Evolutionary conservation across 1,284 basidiomycete genomes (phyloP).

Genomic region (Tranzscheliella williamsii): DNA sequence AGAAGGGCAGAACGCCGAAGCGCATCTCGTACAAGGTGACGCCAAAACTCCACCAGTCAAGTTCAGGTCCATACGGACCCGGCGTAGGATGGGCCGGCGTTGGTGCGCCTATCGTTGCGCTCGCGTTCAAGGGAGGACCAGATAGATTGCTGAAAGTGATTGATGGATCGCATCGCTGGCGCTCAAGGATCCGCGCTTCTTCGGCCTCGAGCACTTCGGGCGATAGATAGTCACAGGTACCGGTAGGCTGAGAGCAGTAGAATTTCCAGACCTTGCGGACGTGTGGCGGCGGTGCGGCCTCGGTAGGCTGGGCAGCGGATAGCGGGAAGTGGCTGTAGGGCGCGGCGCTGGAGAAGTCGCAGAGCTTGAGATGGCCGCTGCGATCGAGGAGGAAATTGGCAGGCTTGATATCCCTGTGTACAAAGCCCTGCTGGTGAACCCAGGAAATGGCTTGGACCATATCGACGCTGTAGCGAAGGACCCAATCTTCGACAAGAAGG

Average conservation of each 20-base stretch:
- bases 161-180: conserved; percentile 15
- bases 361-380: conserved; percentile 56
- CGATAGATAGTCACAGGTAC: conserved; percentile 59
- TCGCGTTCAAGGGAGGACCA: neutral
- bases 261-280: conserved; percentile 46
- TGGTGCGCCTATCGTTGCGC: neutral
- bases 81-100: conserved; percentile 18
- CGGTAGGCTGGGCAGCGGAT: neutral
- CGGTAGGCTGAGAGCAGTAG: conserved; percentile 52
- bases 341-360: conserved; percentile 58
- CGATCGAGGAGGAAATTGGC: conserved; percentile 55
- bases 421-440: conserved; percentile 52
- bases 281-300: neutral
- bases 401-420: conserved; percentile 59
- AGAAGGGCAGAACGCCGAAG: conserved; percentile 54
- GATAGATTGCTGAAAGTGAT: conserved; percentile 22
- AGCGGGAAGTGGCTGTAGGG: conserved; percentile 48
- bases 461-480: conserved; percentile 49
- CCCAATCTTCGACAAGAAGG: conserved; percentile 49
- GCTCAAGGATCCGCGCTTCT: conserved; percentile 40
- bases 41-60: conserved; percentile 60
- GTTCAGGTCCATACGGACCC: conserved; percentile 56
- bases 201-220: conserved; percentile 57
- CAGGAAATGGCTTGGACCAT: conserved; percentile 57
- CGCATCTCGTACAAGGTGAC: conserved; percentile 59